A percentile compares a stretch with the other conserved stretches of the same genome.
These are phyloP conservation scores for Excoecaria cochinchinensis DNA, from an alignment of 345 rosid species.

Conservation along the genomic window DNA sequence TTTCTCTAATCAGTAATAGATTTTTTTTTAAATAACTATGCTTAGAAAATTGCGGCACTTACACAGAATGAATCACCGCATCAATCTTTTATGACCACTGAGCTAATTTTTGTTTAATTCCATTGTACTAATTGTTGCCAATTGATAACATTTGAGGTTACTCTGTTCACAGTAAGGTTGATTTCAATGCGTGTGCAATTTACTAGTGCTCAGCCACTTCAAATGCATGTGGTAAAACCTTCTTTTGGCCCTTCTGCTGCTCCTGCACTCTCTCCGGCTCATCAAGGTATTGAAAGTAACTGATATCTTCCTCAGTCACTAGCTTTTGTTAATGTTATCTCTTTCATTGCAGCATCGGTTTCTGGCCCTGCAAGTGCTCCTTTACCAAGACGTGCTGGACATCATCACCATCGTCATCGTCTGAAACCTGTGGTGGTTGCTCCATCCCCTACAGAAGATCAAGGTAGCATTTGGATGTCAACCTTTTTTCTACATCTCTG, in stretches of 20 bases:
- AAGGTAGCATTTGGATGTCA: conserved; percentile 41
- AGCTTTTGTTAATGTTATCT: conserved; percentile 19
- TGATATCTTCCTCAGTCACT: conserved; percentile 14
- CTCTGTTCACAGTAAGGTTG: conserved; percentile 47
- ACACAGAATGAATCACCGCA: background rate
- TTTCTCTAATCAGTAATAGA: too few relatives aligned
- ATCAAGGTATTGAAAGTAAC: conserved; percentile 35
- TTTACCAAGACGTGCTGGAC: conserved; percentile 40
- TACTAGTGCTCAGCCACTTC: conserved; percentile 36
- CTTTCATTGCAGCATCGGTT: conserved; percentile 37
- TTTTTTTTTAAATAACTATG: background rate
- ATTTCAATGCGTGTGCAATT: conserved; percentile 43
- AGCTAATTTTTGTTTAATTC: background rate
- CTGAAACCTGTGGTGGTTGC: conserved; percentile 50
- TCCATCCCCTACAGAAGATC: conserved; percentile 64
- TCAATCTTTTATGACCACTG: background rate
- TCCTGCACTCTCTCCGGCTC: conserved; percentile 51
- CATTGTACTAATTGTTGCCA: background rate
- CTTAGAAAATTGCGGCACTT: background rate
- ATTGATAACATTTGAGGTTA: conserved; percentile 1
- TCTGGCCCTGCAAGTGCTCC: conserved; percentile 42
- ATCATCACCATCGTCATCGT: conserved; percentile 50
- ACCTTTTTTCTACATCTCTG: conserved; percentile 1
- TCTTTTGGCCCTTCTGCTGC: conserved; percentile 36
- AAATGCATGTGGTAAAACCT: conserved; percentile 33